Percentiles rank a stretch among this genome's conserved stretches.
Conservation (phyloP, 2,329 filamentous ascomycete genomes). For the Penicillium sp. region DNA sequence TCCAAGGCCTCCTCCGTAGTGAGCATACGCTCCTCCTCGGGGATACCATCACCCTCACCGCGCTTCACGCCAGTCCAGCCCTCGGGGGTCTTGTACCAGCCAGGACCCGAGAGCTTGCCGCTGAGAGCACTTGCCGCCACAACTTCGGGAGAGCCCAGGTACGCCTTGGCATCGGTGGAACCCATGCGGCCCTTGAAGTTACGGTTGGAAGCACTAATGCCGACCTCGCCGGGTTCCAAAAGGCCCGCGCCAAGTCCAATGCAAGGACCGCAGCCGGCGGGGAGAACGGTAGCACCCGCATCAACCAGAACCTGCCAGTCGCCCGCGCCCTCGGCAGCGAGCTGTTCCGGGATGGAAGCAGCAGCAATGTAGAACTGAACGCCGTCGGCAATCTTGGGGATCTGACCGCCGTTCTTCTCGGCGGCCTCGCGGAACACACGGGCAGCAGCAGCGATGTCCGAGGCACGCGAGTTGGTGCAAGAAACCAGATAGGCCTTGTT, state of each 20-base stretch:
- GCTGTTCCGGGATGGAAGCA: slow-evolving; percentile 76
- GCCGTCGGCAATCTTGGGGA: slow-evolving; percentile 70
- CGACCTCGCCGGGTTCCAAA: slow-evolving; percentile 81
- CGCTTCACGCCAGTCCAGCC: slow-evolving; percentile 63
- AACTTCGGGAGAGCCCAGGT: slow-evolving; percentile 85
- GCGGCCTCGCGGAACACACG: slow-evolving; percentile 81
- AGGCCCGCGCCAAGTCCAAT: slow-evolving; percentile 83
- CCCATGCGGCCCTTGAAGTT: slow-evolving; percentile 96
- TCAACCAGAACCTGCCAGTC: slow-evolving; percentile 83
- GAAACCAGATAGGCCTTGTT: slow-evolving; percentile 86
- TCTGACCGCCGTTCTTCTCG: slow-evolving; percentile 58
- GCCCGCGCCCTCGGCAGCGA: slow-evolving; percentile 73
- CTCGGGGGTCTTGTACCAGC: slow-evolving; percentile 73
- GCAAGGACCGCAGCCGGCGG: slow-evolving; percentile 77
- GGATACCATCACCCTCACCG: slow-evolving; percentile 70
- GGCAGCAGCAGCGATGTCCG: slow-evolving; percentile 79
- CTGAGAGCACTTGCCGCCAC: slow-evolving; percentile 84
- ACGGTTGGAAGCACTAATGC: slow-evolving; percentile 79
- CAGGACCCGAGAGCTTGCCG: slow-evolving; percentile 63
- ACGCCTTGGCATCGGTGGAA: slow-evolving; percentile 74
- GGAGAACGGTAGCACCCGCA: slow-evolving; percentile 73
- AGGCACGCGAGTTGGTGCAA: slow-evolving; percentile 83
- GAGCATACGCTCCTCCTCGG: slow-evolving; percentile 64
- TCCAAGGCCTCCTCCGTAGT: slow-evolving; percentile 71
- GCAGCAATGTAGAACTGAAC: slow-evolving; percentile 90